Conservation (phyloP, 345 rosid species). For the Arabidopsis thaliana region TAIR10.1 NC_003070.9:7842501-7843000, state of each 20-base stretch:
- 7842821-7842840: background rate
- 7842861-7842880: background rate
- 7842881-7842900: background rate
- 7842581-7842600: constrained; percentile 87
- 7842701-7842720: constrained; percentile 56
- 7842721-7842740: constrained; percentile 66
- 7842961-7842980: constrained; percentile 60
- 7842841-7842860: background rate
- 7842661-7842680: background rate
- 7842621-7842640: background rate
- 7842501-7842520: background rate
- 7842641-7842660: background rate
- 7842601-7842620: constrained; percentile 7
- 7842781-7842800: constrained; percentile 92
- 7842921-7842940: background rate
- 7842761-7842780: constrained; percentile 85
- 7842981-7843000: constrained; percentile 61
- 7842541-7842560: constrained; percentile 55
- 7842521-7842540: constrained; percentile 45
- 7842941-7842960: background rate
- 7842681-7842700: background rate
- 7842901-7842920: background rate
- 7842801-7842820: constrained; percentile 42
- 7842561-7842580: constrained; percentile 88
- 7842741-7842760: constrained; percentile 79